Percentiles rank a stretch among this genome's conserved stretches.
Conservation (phyloP, 1,284 basidiomycete genomes). For the Ceratobasidium papillatum region DNA sequence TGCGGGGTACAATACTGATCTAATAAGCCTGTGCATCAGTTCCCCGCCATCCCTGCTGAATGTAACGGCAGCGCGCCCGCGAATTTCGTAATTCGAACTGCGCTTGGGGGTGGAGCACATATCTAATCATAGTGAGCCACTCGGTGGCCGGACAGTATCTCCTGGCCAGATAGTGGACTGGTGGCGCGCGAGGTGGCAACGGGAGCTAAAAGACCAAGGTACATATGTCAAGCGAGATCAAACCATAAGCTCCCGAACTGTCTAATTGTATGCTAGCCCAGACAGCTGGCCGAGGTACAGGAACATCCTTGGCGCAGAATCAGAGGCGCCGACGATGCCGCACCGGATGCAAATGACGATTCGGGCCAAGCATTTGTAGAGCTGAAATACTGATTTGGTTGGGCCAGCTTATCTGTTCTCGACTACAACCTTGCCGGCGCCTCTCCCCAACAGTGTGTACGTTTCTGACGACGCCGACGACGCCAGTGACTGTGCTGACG, state of each 20-base stretch:
- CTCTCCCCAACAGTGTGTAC: not conserved
- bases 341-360: conserved; percentile 32
- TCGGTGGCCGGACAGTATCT: not conserved
- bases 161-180: not conserved
- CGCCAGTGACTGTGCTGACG: not conserved
- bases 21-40: not conserved
- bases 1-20: not conserved
- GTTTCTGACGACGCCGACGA: not conserved
- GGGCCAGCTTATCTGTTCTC: conserved; percentile 4
- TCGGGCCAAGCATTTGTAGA: conserved; percentile 10
- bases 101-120: not conserved
- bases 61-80: not conserved
- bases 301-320: conserved; percentile 42
- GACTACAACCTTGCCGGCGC: not conserved
- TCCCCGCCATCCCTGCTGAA: not conserved
- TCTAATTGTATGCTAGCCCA: not conserved
- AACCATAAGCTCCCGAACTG: not conserved
- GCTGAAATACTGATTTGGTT: not conserved
- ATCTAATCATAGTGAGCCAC: not conserved
- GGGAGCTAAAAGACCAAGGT: not conserved
- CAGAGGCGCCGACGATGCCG: conserved; percentile 32
- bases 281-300: conserved; percentile 29
- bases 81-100: not conserved
- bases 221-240: not conserved
- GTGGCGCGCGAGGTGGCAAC: not conserved